phyloP scores from a whole-genome alignment of 257 asterid genomes.

The Nicotiana knightiana region DNA sequence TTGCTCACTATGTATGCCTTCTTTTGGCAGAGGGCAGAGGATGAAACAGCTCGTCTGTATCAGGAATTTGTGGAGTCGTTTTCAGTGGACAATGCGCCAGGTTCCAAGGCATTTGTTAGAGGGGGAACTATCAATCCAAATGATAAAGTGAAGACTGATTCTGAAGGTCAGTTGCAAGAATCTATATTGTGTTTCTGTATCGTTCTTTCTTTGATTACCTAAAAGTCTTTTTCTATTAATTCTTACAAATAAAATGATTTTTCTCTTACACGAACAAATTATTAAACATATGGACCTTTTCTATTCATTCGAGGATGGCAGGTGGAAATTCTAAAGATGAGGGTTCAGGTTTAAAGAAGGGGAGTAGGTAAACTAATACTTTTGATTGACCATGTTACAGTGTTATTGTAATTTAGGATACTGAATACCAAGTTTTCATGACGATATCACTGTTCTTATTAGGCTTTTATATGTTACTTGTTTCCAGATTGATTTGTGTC shows the following conservation, averaged over 20 bases:
- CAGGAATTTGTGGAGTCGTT: conserved; percentile 83
- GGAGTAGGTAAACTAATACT: conserved; percentile 98
- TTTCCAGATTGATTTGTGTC: neutral
- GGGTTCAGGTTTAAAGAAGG: conserved; percentile 99
- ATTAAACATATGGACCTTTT: conserved; percentile 92
- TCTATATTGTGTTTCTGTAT: neutral
- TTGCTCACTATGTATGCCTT: neutral
- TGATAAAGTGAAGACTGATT: conserved; percentile 53
- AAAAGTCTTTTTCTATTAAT: conserved; percentile 1
- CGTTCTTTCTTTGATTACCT: neutral
- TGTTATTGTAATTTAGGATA: conserved; percentile 47
- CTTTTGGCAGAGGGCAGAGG: conserved; percentile 67
- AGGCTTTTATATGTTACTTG: conserved; percentile 21
- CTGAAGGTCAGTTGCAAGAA: conserved; percentile 59
- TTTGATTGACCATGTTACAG: conserved; percentile 68
- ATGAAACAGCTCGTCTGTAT: conserved; percentile 78
- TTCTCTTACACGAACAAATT: conserved; percentile 61
- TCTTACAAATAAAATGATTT: conserved; percentile 43
- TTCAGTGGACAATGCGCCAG: conserved; percentile 66
- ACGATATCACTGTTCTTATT: conserved; percentile 29
- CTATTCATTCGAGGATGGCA: conserved; percentile 99
- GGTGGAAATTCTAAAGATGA: conserved; percentile 99
- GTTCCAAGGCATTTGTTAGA: conserved; percentile 82
- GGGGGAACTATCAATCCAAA: conserved; percentile 84
- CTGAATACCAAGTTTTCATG: conserved; percentile 28